These are phyloP conservation scores for Cicer yamashitae DNA, from an alignment of 306 rosid species.

Conservation along the genomic window DNA sequence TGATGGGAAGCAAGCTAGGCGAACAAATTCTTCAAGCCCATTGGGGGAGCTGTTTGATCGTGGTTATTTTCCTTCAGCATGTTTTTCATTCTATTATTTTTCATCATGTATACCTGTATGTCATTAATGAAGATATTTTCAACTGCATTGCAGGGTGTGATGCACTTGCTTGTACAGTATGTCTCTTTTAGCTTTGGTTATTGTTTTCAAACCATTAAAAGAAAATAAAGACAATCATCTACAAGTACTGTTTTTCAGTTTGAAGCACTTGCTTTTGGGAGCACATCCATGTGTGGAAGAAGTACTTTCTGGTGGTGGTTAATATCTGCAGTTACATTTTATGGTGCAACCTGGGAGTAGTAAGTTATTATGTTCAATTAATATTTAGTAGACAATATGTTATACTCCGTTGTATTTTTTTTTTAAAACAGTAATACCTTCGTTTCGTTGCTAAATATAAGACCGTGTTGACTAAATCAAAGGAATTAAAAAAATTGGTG, in stretches of 20 bases:
- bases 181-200: conserved; percentile 45
- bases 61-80: conserved; percentile 57
- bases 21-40: conserved; percentile 96
- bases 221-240: conserved; percentile 42
- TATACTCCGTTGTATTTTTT: neutral
- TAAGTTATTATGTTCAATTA: conserved; percentile 59
- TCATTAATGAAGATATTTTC: conserved; percentile 48
- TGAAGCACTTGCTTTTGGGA: conserved; percentile 91
- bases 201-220: conserved; percentile 40
- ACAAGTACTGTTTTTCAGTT: conserved; percentile 58
- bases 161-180: conserved; percentile 96
- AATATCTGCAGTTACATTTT: conserved; percentile 91
- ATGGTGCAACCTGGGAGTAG: conserved; percentile 97
- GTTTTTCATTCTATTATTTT: conserved; percentile 26
- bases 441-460: neutral
- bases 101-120: neutral
- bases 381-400: neutral
- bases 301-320: conserved; percentile 93
- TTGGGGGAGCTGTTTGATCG: conserved; percentile 96
- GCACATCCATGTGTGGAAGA: conserved; percentile 92
- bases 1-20: conserved; percentile 98
- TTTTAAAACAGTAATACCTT: neutral
- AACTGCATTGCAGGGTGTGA: conserved; percentile 83
- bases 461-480: neutral
- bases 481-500: neutral